phyloP scores from a whole-genome alignment of 371 early-diverging fungal genomes.

The Zopfochytrium polystomum region DNA sequence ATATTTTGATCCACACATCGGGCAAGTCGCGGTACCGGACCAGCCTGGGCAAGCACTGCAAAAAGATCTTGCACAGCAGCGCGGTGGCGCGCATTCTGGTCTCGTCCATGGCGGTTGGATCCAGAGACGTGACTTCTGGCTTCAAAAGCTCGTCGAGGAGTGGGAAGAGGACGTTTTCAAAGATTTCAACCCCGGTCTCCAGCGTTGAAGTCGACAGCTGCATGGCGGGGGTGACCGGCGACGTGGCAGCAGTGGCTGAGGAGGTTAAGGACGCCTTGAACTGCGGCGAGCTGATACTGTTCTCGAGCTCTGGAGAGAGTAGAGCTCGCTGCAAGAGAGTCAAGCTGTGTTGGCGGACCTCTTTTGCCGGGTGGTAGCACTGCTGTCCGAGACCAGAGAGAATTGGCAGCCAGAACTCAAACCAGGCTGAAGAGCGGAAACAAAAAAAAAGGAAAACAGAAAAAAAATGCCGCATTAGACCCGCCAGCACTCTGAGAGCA shows the following conservation, averaged over 20 bases:
- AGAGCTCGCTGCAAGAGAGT: constrained; percentile 58
- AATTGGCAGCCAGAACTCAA: constrained; percentile 68
- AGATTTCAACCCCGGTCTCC: constrained; percentile 54
- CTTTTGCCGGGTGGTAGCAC: constrained; percentile 62
- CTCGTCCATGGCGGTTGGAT: constrained; percentile 52
- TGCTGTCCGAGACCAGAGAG: constrained; percentile 64
- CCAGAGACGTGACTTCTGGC: constrained; percentile 52
- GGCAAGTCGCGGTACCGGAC: constrained; percentile 51
- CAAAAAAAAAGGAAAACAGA: constrained; percentile 5
- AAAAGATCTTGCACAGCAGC: constrained; percentile 62
- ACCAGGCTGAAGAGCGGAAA: constrained; percentile 47
- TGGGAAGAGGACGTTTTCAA: constrained; percentile 70
- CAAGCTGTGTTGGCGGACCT: constrained; percentile 63
- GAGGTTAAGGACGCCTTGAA: constrained; percentile 29
- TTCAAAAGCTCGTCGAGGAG: constrained; percentile 60
- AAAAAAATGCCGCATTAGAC: not conserved
- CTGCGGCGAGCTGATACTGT: constrained; percentile 37
- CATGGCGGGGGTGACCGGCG: too few relatives aligned
- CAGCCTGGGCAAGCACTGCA: constrained; percentile 58
- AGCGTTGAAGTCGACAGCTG: constrained; percentile 16
- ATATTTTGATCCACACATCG: constrained; percentile 51
- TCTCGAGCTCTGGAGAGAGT: constrained; percentile 41
- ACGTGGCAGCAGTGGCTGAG: constrained; percentile 1
- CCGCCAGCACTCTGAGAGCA: too few relatives aligned
- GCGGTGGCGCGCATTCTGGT: constrained; percentile 58